Conservation (phyloP, 768 basidiomycete genomes). For the Naematelia encephala region DNA sequence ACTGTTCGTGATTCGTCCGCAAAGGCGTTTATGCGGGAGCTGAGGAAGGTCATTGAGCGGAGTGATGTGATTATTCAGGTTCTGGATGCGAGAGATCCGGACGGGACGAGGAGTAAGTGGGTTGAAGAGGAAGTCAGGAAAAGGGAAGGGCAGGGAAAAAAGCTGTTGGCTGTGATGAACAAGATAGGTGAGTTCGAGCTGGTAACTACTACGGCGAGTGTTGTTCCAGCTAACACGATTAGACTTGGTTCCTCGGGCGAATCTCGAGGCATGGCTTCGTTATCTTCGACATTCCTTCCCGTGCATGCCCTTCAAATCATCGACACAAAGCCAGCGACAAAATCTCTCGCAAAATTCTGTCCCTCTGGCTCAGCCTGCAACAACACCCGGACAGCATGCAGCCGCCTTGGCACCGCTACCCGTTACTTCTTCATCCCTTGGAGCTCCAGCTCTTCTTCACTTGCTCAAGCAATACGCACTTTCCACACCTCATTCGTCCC, state of each 20-base stretch:
- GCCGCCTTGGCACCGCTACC: constrained; percentile 34
- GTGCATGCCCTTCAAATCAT: constrained; percentile 84
- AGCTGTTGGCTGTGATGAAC: constrained; percentile 88
- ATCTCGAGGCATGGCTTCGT: constrained; percentile 84
- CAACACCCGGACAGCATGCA: constrained; percentile 30
- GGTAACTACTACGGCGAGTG: constrained; percentile 10
- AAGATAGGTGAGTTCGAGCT: constrained; percentile 86
- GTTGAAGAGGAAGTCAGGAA: constrained; percentile 92
- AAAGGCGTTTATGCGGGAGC: constrained; percentile 63
- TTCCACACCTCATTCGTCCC: constrained; percentile 48
- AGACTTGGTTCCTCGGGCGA: constrained; percentile 86
- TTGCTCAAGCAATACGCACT: constrained; percentile 62
- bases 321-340: constrained; percentile 71
- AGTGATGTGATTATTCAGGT: constrained; percentile 79
- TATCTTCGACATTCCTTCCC: constrained; percentile 90
- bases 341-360: constrained; percentile 62
- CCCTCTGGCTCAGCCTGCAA: constrained; percentile 29
- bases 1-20: constrained; percentile 50
- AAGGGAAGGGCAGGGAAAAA: constrained; percentile 83
- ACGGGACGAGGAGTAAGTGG: constrained; percentile 83
- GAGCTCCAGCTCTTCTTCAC: constrained; percentile 61
- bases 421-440: constrained; percentile 48
- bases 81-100: constrained; percentile 90
- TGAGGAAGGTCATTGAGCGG: constrained; percentile 90
- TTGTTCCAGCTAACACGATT: background rate